Evolutionary conservation across 768 basidiomycete species (phyloP).

Genomic region (Podaxis rugospora): DNA sequence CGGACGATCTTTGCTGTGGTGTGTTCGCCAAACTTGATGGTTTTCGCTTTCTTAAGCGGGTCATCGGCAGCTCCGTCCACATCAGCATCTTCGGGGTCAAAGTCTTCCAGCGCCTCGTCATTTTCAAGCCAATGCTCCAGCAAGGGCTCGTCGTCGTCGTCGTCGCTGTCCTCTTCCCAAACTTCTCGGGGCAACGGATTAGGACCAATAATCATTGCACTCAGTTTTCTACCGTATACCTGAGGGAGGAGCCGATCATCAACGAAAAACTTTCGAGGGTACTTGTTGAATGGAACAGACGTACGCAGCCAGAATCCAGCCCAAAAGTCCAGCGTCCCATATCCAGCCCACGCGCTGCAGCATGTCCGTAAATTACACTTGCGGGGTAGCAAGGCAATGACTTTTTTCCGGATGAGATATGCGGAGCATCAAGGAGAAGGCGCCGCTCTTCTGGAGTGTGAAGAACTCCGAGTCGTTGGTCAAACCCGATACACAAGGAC

Average conservation of each 20-base stretch:
- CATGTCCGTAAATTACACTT: constrained; percentile 85
- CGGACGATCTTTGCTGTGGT: constrained; percentile 46
- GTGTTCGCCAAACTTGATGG: constrained; percentile 55
- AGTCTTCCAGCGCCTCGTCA: too few relatives aligned
- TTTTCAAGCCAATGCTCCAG: too few relatives aligned
- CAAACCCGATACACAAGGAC: constrained; percentile 50
- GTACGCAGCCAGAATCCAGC: constrained; percentile 82
- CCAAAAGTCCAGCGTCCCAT: constrained; percentile 82
- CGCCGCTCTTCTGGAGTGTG: constrained; percentile 1
- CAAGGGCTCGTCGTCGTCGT: too few relatives aligned
- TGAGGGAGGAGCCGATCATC: constrained; percentile 14
- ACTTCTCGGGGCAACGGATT: neutral
- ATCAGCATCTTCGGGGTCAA: neutral
- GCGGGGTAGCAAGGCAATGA: constrained; percentile 62
- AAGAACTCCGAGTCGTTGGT: constrained; percentile 13
- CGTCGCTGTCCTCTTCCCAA: constrained; percentile 10
- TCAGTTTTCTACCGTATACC: constrained; percentile 58
- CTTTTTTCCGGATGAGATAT: constrained; percentile 16
- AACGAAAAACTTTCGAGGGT: neutral
- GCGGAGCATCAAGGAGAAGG: neutral
- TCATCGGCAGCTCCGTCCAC: constrained; percentile 18
- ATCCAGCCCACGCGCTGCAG: constrained; percentile 76
- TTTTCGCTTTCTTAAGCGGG: constrained; percentile 16
- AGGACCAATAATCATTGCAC: constrained; percentile 59
- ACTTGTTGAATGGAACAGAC: constrained; percentile 18